Evolutionary conservation across 164 flowering plant genomes (phyloP).

Genomic region (Kingdonia uniflora): DNA sequence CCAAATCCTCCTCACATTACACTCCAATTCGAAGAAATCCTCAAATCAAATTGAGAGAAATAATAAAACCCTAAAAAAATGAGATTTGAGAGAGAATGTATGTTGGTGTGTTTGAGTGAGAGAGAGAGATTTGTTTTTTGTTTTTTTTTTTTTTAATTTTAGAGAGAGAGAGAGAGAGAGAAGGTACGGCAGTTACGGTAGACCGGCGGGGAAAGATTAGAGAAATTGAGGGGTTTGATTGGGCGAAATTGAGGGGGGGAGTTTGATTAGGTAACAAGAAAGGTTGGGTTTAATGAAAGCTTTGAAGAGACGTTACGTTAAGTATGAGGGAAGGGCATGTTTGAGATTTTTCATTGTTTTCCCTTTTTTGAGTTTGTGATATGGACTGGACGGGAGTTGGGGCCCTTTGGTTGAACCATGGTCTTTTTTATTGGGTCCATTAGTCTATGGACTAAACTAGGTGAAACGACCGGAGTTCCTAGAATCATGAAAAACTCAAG

Average conservation of each 20-base stretch:
- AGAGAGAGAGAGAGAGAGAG: no score
- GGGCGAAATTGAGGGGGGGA: background rate
- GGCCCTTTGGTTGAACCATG: background rate
- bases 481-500: no score
- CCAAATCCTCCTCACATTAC: background rate
- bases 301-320: constrained; percentile 15
- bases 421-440: no score
- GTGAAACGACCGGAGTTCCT: no score
- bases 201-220: no score
- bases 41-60: background rate
- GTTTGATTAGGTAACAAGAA: background rate
- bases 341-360: background rate
- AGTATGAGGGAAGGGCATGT: background rate
- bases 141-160: no score
- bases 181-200: no score
- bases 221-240: background rate
- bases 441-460: no score
- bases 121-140: no score
- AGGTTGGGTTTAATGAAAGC: background rate
- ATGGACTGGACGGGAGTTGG: background rate
- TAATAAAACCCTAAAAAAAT: no score
- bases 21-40: background rate
- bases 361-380: background rate
- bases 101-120: background rate
- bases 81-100: background rate